Base-by-base conservation (phyloP, 306 rosid genomes). In the Vigna hirtella region DNA sequence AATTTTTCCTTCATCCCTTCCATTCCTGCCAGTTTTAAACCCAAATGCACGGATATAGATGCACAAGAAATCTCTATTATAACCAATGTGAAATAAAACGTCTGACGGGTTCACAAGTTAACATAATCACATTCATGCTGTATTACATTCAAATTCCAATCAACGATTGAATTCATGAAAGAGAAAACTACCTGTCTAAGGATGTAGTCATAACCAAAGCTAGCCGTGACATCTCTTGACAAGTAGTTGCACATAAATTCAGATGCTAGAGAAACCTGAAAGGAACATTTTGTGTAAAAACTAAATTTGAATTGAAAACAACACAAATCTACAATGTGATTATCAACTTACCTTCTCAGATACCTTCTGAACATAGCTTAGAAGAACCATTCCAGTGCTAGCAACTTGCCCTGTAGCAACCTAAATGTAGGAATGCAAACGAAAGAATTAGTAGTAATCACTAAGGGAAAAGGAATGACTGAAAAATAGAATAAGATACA, bases 381-480 rank as follows among this genome's bases (percentile, higher is more conserved):
- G 75, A 83, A 92, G 94, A 80, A 93, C 88, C 92, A 93, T 85
- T 80, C 99, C 98, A 57, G 98, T 93, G 87, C 96, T 93, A 68
- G 98, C 98, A 73, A 93, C 90, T 83, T 96, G 99, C 61, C 94
- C 98, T 13, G 99, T 91, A 76, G 94, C 98, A 87, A 93, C 97
- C 98, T 96, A 88, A 49, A 84, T 45, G 74, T 8, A 73, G 10
- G 55, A 45, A 70, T 62, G 62, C 73, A 83, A 79, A 52, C 10
- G 38, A 73, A 30, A 12, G 16, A 47, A 34, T 66, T 17, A 43
- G 50, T 22, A 36, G 45, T 43, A 20, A 47, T 57, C 1, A 12
- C 43, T 48, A 59, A 66, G 43, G 22, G 16, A 58, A 10, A 65
- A 7, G 45, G 22, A 62, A 51, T 3, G 10, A 26, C 24, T 36